Evolutionary conservation across 2,329 filamentous ascomycete species (phyloP).

Genomic region (Colletotrichum chlorophyti): DNA sequence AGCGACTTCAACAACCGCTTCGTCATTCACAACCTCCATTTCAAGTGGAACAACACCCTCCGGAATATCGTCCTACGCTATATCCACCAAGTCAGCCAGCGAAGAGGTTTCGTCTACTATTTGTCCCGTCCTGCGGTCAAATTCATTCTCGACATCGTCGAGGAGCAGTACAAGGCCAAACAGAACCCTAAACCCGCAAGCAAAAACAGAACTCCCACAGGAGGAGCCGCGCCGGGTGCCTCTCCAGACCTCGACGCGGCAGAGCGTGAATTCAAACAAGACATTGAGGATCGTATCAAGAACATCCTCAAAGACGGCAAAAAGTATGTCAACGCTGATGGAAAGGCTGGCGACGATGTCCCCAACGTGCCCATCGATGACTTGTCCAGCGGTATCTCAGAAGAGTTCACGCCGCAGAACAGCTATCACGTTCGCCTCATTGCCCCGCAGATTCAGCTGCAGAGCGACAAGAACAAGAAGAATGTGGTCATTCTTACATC

Average conservation of each 20-base stretch:
- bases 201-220: conserved; percentile 34
- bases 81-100: conserved; percentile 95
- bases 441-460: conserved; percentile 95
- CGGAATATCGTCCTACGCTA: conserved; percentile 97
- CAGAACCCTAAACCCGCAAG: conserved; percentile 37
- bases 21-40: conserved; percentile 94
- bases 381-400: conserved; percentile 77
- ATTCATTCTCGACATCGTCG: conserved; percentile 96
- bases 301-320: conserved; percentile 85
- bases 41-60: conserved; percentile 98
- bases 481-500: conserved; percentile 96
- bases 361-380: conserved; percentile 61
- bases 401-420: conserved; percentile 89
- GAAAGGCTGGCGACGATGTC: conserved; percentile 41
- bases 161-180: conserved; percentile 85
- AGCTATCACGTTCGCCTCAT: conserved; percentile 95
- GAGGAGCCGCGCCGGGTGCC: conserved; percentile 12
- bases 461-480: conserved; percentile 97
- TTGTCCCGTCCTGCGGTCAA: conserved; percentile 95
- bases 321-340: conserved; percentile 79
- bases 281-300: conserved; percentile 84
- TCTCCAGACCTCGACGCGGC: conserved; percentile 48
- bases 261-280: conserved; percentile 64
- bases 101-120: conserved; percentile 96
- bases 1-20: conserved; percentile 99